Conservation (phyloP, 768 basidiomycete genomes). For the Mycena indigotica region DNA sequence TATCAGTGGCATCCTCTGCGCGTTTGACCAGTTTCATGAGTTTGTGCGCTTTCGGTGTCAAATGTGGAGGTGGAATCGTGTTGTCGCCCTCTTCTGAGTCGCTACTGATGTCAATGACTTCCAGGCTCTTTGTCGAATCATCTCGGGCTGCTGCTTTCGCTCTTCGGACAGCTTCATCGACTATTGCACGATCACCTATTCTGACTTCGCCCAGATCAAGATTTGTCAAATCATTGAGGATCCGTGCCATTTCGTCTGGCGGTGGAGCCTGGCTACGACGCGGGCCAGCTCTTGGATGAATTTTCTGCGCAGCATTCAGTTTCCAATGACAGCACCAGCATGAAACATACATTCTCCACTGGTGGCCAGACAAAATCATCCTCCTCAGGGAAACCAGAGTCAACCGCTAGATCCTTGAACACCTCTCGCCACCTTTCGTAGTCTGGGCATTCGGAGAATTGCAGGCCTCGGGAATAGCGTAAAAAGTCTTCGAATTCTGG, state of each 20-base stretch:
- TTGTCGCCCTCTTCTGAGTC: slow-evolving; percentile 36
- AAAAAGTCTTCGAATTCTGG: slow-evolving; percentile 77
- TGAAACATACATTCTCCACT: slow-evolving; percentile 34
- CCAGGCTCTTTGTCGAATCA: slow-evolving; percentile 23
- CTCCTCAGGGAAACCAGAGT: slow-evolving; percentile 57
- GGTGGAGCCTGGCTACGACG: slow-evolving; percentile 40
- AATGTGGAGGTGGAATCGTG: slow-evolving; percentile 32
- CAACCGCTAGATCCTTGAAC: slow-evolving; percentile 62
- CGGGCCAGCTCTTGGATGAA: slow-evolving; percentile 37
- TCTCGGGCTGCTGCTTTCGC: slow-evolving; percentile 34
- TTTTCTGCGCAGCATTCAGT: slow-evolving; percentile 3
- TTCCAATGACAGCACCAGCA: slow-evolving; percentile 29
- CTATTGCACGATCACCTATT: slow-evolving; percentile 54
- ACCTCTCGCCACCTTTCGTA: slow-evolving; percentile 66
- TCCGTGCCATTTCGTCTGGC: slow-evolving; percentile 52
- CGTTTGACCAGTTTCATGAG: slow-evolving; percentile 50
- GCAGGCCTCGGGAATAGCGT: slow-evolving; percentile 67
- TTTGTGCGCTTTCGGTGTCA: slow-evolving; percentile 53
- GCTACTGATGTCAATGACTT: slow-evolving; percentile 52
- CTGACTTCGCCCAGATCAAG: slow-evolving; percentile 53
- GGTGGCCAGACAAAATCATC: slow-evolving; percentile 78
- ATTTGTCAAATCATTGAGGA: slow-evolving; percentile 61
- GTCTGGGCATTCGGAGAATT: slow-evolving; percentile 69
- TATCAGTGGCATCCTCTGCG: slow-evolving; percentile 53
- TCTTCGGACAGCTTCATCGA: slow-evolving; percentile 40